Base-by-base conservation (phyloP, 2,329 filamentous ascomycete genomes). In the Microdochium paspali region DNA sequence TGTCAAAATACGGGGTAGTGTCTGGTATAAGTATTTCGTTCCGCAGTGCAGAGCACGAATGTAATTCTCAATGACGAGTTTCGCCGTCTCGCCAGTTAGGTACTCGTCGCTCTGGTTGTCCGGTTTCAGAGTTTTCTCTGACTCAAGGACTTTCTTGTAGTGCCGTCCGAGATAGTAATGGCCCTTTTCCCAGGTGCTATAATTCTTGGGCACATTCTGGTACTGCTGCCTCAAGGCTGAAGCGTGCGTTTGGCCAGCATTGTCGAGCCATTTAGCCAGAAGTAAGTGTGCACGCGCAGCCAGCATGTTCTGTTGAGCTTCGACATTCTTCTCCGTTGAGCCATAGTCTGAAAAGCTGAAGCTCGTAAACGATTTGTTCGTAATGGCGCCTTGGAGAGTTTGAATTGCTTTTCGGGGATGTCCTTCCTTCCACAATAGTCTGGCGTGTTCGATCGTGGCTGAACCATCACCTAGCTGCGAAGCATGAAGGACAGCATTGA, bases 141-240 rank as follows among this genome's bases (percentile, higher is more conserved):
- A 87, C 58, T 97, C 91, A 3, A 96, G 72, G 3, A 97, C 78
- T 65, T 96, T 98, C 63, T 95, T 94, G 74, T 98, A 98, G 66
- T 97, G 90, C 44, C 91, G 89, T 4, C 93, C 93, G 10, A 99
- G 77, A 63, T 96, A 95, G 63, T 97, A 98, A 61, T 97, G 91
- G 0, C 89, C 90, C 65, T 96, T 97, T 62, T 98, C 93, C 90
- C 91, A 98, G 46, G 80, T 80, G 4, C 73, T 68, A 56, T 74
- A 71, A 1, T 79, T 82, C 60, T 78, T 82, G n/a, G 86, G 80
- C 1, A 90, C 90, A 54, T 85, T 79, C 52, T 90, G 84, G 58
- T 96, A 98, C 59, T 88, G 87, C 47, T 82, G 77, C 43, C 88
- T 81, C 53, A 97, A 77, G 3, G 87, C 82, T 42, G 81, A 77